Conservation (phyloP, 441 rosid genomes). For the Kokia cookei region DNA sequence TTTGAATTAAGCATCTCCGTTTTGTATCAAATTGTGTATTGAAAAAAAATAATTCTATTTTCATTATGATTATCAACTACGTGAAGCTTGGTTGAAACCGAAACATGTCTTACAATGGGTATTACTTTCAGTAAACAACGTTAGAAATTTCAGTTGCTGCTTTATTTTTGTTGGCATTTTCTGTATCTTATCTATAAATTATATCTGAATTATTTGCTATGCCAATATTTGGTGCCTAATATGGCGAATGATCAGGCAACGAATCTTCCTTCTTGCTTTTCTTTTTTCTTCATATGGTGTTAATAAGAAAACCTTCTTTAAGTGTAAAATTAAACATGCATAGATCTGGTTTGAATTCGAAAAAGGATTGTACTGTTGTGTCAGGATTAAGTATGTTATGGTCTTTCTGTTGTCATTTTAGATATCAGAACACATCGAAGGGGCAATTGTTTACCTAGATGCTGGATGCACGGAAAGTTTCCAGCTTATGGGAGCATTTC, state of each 20-base stretch:
- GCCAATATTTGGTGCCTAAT: not conserved
- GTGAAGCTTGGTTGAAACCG: not conserved
- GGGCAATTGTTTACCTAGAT: slow-evolving; percentile 68
- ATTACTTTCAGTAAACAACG: not conserved
- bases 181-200: not conserved
- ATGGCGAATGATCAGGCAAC: not conserved
- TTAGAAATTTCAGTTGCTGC: not conserved
- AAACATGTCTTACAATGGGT: not conserved
- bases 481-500: slow-evolving; percentile 77
- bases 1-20: not conserved
- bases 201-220: not conserved
- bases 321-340: not conserved
- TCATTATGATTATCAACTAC: not conserved
- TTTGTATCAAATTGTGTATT: not conserved
- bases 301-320: not conserved
- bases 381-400: slow-evolving; percentile 1
- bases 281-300: not conserved
- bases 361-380: not conserved
- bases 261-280: not conserved
- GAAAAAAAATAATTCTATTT: not conserved
- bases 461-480: slow-evolving; percentile 93
- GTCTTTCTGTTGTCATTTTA: slow-evolving; percentile 14
- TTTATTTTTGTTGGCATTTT: not conserved
- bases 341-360: not conserved
- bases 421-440: slow-evolving; percentile 69